These are phyloP conservation scores for Hypoxylon sp. DNA, from an alignment of 2,329 filamentous ascomycete species.

Conservation along the genomic window DNA sequence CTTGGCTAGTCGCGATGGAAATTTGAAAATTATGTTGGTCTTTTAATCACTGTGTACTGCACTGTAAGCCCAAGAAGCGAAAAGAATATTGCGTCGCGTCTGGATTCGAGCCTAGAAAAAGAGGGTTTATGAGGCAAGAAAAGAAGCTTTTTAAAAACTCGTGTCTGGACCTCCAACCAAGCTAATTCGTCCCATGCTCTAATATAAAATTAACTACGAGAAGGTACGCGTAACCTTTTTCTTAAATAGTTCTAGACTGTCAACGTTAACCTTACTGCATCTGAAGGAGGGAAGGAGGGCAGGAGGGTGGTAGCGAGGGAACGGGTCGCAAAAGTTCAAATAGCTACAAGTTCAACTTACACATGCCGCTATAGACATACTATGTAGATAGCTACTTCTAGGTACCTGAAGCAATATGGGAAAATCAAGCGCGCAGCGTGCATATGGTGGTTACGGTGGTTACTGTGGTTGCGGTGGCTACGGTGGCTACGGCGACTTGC, in stretches of 20 bases:
- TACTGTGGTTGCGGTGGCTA: too few species aligned
- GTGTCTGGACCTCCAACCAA: conserved; percentile 29
- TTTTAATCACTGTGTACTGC: not conserved
- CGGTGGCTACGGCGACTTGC: conserved; percentile 35
- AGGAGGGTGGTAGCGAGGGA: conserved; percentile 24
- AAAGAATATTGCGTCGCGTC: conserved; percentile 11
- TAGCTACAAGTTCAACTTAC: conserved; percentile 4
- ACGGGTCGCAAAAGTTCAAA: conserved; percentile 31
- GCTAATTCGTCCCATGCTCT: conserved; percentile 30
- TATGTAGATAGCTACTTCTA: too few species aligned
- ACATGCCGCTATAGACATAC: conserved; percentile 2
- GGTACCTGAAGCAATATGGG: conserved; percentile 14
- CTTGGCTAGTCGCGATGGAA: conserved; percentile 31
- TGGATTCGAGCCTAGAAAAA: conserved; percentile 22
- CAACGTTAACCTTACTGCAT: conserved; percentile 25
- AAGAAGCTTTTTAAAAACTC: conserved; percentile 30
- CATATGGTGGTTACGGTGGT: too few species aligned
- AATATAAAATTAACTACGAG: conserved; percentile 27
- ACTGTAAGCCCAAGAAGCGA: not conserved
- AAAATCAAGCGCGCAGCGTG: conserved; percentile 18
- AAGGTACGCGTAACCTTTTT: conserved; percentile 43
- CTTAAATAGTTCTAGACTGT: conserved; percentile 37
- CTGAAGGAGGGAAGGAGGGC: conserved; percentile 7
- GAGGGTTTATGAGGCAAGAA: conserved; percentile 16
- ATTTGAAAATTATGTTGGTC: conserved; percentile 12